Conservation (phyloP, 2,329 filamentous ascomycete genomes). For the Aspergillus sp. region DNA sequence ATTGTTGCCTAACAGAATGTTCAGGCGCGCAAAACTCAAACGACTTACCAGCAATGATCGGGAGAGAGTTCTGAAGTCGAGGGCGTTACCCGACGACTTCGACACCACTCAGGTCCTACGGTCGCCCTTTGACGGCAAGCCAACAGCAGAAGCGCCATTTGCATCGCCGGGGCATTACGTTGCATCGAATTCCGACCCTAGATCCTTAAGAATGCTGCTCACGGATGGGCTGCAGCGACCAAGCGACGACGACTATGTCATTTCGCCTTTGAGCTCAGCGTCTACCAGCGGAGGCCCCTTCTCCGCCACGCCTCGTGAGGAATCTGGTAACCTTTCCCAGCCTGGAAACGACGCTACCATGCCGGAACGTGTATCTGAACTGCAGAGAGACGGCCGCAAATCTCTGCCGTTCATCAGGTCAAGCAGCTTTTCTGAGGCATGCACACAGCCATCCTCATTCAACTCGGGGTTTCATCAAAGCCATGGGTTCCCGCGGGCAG, state of each 20-base stretch:
- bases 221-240: slow-evolving; percentile 24
- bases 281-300: slow-evolving; percentile 29
- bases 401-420: slow-evolving; percentile 23
- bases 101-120: slow-evolving; percentile 52
- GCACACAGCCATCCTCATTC: slow-evolving; percentile 11
- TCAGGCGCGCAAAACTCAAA: slow-evolving; percentile 53
- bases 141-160: slow-evolving; percentile 40
- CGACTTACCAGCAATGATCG: slow-evolving; percentile 52
- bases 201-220: slow-evolving; percentile 20
- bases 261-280: slow-evolving; percentile 27
- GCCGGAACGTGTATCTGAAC: slow-evolving; percentile 17
- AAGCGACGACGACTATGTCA: slow-evolving; percentile 29
- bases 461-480: slow-evolving; percentile 20
- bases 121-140: slow-evolving; percentile 40
- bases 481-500: slow-evolving; percentile 18
- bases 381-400: slow-evolving; percentile 19
- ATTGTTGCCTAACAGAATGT: slow-evolving; percentile 6
- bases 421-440: slow-evolving; percentile 26
- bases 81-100: slow-evolving; percentile 51
- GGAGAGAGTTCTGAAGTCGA: slow-evolving; percentile 52
- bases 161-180: slow-evolving; percentile 37
- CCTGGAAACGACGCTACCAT: slow-evolving; percentile 17
- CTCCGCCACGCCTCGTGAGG: slow-evolving; percentile 17
- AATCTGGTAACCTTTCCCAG: slow-evolving; percentile 19
- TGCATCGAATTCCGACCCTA: slow-evolving; percentile 30